These are phyloP conservation scores for Eragrostis tef DNA, from an alignment of 202 grass and related monocot genomes.

Conservation along the genomic window DNA sequence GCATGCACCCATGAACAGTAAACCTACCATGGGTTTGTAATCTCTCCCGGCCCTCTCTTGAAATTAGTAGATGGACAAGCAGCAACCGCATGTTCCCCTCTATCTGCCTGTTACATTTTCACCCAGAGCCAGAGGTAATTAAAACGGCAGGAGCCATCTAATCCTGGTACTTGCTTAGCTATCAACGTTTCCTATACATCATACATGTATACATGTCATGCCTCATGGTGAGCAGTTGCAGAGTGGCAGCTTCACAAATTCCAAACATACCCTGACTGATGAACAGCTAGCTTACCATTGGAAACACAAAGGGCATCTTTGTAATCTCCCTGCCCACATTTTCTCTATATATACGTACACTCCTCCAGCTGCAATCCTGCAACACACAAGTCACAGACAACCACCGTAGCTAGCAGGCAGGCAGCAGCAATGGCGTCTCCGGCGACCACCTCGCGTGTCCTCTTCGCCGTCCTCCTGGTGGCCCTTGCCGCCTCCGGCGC, in stretches of 20 bases:
- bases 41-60: neutral
- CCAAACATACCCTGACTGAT: neutral
- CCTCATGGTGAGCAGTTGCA: neutral
- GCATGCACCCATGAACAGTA: no score
- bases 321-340: neutral
- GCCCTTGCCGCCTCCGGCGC: neutral
- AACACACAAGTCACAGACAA: neutral
- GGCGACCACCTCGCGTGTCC: neutral
- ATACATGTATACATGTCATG: no score
- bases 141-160: neutral
- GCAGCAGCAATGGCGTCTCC: neutral
- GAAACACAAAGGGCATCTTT: neutral
- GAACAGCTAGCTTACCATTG: neutral
- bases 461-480: conserved; percentile 15
- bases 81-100: neutral
- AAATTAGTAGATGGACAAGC: neutral
- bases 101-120: neutral
- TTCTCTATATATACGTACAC: neutral
- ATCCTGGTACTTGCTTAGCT: neutral
- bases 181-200: no score
- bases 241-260: neutral
- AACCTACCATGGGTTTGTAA: no score
- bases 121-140: neutral
- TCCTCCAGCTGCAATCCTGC: neutral
- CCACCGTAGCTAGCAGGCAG: neutral